phyloP scores from a whole-genome alignment of 768 basidiomycete species.

The Tubosaeta brunneosetosa region DNA sequence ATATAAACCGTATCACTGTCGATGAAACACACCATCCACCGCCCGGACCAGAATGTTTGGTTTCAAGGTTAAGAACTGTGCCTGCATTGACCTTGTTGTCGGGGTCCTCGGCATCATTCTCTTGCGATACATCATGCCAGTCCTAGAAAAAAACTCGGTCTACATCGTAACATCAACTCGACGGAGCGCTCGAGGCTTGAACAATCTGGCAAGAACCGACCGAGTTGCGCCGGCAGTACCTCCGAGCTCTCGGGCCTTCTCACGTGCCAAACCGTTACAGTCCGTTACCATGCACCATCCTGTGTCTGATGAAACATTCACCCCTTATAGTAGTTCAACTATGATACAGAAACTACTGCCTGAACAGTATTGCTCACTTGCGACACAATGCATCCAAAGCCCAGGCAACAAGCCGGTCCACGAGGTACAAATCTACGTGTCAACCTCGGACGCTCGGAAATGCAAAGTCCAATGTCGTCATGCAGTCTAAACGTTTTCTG shows the following conservation, averaged over 20 bases:
- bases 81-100: background rate
- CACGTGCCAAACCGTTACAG: background rate
- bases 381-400: background rate
- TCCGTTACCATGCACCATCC: background rate
- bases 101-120: too few relatives aligned
- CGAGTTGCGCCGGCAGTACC: background rate
- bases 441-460: background rate
- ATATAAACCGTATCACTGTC: too few relatives aligned
- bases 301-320: background rate
- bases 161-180: background rate
- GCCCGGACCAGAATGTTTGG: too few relatives aligned
- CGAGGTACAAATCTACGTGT: background rate
- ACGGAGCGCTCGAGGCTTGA: background rate
- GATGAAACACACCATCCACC: too few relatives aligned
- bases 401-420: background rate
- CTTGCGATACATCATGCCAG: too few relatives aligned
- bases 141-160: too few relatives aligned
- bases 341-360: background rate
- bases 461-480: background rate
- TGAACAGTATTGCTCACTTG: background rate
- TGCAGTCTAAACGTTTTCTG: background rate
- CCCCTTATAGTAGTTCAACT: background rate
- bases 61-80: too few relatives aligned
- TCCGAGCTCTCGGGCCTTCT: background rate
- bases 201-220: background rate